These are phyloP conservation scores for Alternaria sp. DNA, from an alignment of 2,329 filamentous ascomycete genomes.

Conservation along the genomic window DNA sequence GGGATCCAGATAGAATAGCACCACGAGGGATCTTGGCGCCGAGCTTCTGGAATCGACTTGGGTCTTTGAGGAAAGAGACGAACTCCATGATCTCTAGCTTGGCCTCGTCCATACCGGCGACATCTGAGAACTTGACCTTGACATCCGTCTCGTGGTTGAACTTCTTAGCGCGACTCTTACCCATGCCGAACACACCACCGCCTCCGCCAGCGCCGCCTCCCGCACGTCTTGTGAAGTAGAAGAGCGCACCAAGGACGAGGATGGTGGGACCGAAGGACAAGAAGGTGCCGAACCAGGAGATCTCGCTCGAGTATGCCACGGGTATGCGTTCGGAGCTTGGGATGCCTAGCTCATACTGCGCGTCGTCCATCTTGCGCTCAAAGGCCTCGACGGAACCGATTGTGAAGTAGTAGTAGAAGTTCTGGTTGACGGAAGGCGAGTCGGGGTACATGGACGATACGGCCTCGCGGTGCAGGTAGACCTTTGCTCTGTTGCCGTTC, in stretches of 20 bases:
- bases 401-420: constrained; percentile 89
- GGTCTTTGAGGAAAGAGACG: constrained; percentile 94
- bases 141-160: constrained; percentile 97
- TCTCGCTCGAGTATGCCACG: constrained; percentile 82
- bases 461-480: constrained; percentile 79
- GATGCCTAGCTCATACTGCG: constrained; percentile 86
- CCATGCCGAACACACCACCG: constrained; percentile 88
- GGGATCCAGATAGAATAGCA: constrained; percentile 95
- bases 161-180: constrained; percentile 92
- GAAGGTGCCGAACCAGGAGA: constrained; percentile 73
- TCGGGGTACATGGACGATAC: constrained; percentile 76
- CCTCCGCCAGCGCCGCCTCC: constrained; percentile 64
- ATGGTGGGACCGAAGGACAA: constrained; percentile 86
- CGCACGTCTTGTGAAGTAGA: constrained; percentile 79
- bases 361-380: constrained; percentile 84
- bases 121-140: constrained; percentile 96
- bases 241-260: constrained; percentile 80
- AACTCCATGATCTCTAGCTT: constrained; percentile 99
- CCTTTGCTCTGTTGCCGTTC: constrained; percentile 76
- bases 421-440: constrained; percentile 69
- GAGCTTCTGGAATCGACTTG: constrained; percentile 88
- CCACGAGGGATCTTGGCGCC: constrained; percentile 98
- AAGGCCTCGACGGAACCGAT: constrained; percentile 95
- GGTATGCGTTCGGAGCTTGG: constrained; percentile 89
- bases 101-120: constrained; percentile 97